Base-by-base conservation (phyloP, 345 rosid genomes). In the Arabidopsis thaliana region DNA sequence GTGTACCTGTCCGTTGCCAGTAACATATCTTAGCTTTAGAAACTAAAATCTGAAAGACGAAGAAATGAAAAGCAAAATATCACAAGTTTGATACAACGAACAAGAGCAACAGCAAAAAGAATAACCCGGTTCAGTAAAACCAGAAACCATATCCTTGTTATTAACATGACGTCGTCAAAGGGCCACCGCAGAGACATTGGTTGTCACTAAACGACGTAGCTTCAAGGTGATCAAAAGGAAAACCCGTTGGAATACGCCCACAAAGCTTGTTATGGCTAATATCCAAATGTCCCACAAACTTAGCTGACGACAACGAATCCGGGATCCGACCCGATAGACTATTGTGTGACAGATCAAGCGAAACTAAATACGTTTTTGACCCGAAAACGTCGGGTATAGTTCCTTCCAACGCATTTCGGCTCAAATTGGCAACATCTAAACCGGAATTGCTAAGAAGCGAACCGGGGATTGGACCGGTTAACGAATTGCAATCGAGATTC, bases 261-360 rank as follows among this genome's bases (percentile, higher is more conserved):
- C 98, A 94, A 6, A 94, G 88, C 84, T 77, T 91, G 82, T 94
- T 94, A 56, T 91, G 85, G 80, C 98, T 94, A 63, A 94, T 69
- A 79, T 94, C 98, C 58, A 91, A 51, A 71, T 91, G 97, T 1
- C 98, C 97, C 49, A 94, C 71, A 67, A 77, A 94, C 20, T 73
- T 78, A 1, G 91, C 83, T 59, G 91, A 83, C 5, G 89, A 77
- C 22, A 94, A 60, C 7, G 98, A 80, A 40, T 59, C 52, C 6
- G 97, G 98, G 48, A 94, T 79, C 51, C 85, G 78, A 14, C 98
- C 98, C 77, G 84, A 80, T 46, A 91, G 55, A 1, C 61, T 84
- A 65, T 94, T 94, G 70, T 80, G 65, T 1, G 98, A 94, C 71
- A 94, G 68, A 80, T 94, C 98, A 23, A 94, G 85, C 37, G 79